Base-by-base conservation (phyloP, 495 filamentous ascomycete genomes). In the Penicillium cinerascens region DNA sequence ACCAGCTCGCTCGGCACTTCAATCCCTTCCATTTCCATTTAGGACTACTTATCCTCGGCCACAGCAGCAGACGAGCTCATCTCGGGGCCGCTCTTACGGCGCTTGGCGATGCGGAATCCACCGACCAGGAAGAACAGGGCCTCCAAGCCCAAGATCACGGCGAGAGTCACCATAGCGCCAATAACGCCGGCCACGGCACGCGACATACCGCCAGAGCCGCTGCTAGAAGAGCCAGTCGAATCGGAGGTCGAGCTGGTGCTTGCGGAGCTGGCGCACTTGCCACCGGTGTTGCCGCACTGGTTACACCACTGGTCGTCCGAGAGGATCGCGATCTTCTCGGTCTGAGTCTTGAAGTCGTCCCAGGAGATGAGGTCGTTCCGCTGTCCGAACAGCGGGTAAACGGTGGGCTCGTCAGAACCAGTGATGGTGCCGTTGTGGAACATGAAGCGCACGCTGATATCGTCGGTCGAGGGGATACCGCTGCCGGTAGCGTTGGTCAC, bases 151-250 rank as follows among this genome's bases (percentile, higher is more conserved):
- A 83, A 55, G 10, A 83, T 59, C 0, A 82, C 73, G 9, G 69
- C 83, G 29, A 86, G 65, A 4, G 82, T 84, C 1, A 86, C 81
- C 63, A 84, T 74, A 8, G 82, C 84, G 17, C 83, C 84, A 66
- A 86, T 81, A 0, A 84, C 80, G 37, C 83, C 84, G 7, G 69
- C 79, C 41, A 75, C 74, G 10, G 68, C 66, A 26, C 65, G 70
- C 3, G 74, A 75, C 10, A 78, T 67, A 2, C 70, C 69, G 6
- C 62, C 55, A 9, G 60, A 45, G 39, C 53, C 22, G n/a, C 23
- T 22, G 39, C 26, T 41, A 9, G 47, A 20, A 36, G 54, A 54
- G 41, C 29, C 29, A 10, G 17, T 42, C 3, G 51, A 42, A 13
- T 42, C 44, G 17, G 56, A 52, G 45, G 36, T 53, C 26, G 26